Conservation (phyloP, 495 filamentous ascomycete genomes). For the Penicillium angulare region DNA sequence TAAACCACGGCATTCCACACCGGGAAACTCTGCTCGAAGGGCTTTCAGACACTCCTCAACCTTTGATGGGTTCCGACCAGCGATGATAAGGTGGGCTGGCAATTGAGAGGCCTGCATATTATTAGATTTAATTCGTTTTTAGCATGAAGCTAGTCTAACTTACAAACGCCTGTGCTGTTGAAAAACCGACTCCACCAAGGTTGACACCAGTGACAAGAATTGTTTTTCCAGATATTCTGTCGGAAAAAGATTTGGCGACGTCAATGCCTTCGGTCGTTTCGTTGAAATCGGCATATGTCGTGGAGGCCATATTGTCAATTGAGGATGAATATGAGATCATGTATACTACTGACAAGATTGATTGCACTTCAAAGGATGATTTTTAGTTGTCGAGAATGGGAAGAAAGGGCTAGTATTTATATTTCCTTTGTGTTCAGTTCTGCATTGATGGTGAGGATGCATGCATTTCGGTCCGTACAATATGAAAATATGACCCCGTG, state of each 20-base stretch:
- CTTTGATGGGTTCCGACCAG: constrained; percentile 38
- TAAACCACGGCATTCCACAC: constrained; percentile 37
- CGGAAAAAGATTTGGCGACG: constrained; percentile 38
- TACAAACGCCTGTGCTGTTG: constrained; percentile 43
- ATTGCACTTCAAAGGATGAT: not conserved
- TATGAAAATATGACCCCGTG: not conserved
- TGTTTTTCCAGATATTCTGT: constrained; percentile 35
- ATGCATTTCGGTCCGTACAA: not conserved
- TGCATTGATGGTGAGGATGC: not conserved
- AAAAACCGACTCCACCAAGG: constrained; percentile 37
- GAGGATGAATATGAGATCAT: not conserved
- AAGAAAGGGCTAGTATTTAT: not conserved
- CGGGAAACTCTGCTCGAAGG: constrained; percentile 32
- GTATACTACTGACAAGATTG: not conserved
- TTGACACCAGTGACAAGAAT: constrained; percentile 45
- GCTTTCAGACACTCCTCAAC: constrained; percentile 33
- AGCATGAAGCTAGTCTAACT: constrained; percentile 2
- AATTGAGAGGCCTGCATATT: constrained; percentile 38
- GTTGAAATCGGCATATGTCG: constrained; percentile 38
- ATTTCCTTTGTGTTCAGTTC: not conserved
- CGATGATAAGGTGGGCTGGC: constrained; percentile 40
- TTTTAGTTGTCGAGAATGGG: not conserved
- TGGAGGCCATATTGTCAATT: constrained; percentile 21
- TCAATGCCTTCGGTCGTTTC: constrained; percentile 35
- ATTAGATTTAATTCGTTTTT: not conserved